Percentiles rank a stretch among this genome's conserved stretches.
Conservation (phyloP, 202 grass and related monocot genomes). For the Schoenoplectus tabernaemontani region DNA sequence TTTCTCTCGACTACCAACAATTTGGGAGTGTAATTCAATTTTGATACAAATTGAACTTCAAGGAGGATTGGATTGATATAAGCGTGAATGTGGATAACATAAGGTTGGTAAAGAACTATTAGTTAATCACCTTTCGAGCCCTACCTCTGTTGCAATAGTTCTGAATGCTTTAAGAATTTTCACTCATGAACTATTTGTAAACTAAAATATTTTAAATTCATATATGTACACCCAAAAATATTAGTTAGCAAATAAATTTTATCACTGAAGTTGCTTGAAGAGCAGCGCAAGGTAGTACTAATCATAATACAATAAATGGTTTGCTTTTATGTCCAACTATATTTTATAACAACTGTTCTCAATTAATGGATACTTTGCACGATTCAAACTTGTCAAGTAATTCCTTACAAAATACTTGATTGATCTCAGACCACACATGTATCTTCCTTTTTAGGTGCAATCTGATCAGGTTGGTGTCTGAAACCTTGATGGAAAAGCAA, state of each 20-base stretch:
- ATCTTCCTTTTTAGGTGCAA: constrained; percentile 41
- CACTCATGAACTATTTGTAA: not conserved
- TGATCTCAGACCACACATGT: not conserved
- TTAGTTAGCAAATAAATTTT: no score
- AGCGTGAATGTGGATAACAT: constrained; percentile 50
- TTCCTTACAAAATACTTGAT: not conserved
- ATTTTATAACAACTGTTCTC: not conserved
- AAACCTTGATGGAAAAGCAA: constrained; percentile 56
- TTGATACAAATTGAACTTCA: constrained; percentile 32
- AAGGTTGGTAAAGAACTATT: constrained; percentile 24
- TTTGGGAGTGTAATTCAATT: constrained; percentile 55
- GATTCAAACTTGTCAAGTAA: constrained; percentile 63
- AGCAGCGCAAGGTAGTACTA: no score
- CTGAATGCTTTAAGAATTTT: not conserved
- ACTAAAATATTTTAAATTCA: not conserved
- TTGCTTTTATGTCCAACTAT: not conserved
- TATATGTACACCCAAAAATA: no score
- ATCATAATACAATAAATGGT: constrained; percentile 2
- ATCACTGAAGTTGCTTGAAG: no score
- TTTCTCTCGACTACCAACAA: constrained; percentile 65
- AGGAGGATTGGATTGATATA: constrained; percentile 57
- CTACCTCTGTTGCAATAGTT: not conserved
- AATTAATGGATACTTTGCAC: constrained; percentile 42
- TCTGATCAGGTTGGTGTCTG: constrained; percentile 53
- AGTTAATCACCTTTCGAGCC: not conserved